Percentiles rank a stretch among this genome's conserved stretches.
phyloP scores from a whole-genome alignment of 768 basidiomycete species.

The Lactarius sp. region DNA sequence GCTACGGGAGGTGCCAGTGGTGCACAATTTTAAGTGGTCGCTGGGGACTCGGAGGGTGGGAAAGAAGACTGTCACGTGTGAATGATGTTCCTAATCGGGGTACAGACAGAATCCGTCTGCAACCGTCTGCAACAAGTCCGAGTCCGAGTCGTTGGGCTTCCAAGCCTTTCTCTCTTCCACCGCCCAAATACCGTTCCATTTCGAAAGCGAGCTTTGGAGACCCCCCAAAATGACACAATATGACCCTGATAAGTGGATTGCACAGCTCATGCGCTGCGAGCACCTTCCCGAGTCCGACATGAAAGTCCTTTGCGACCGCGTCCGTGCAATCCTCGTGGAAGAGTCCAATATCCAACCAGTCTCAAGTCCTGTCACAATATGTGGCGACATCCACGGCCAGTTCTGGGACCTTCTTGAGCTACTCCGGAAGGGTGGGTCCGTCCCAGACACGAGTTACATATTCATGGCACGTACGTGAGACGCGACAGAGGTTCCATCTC shows the following conservation, averaged over 20 bases:
- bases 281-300: slow-evolving; percentile 90
- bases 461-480: slow-evolving; percentile 80
- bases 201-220: not conserved
- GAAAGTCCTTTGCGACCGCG: slow-evolving; percentile 87
- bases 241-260: slow-evolving; percentile 79
- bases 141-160: no score
- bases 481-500: slow-evolving; percentile 11
- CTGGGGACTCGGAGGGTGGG: no score
- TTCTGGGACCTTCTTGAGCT: slow-evolving; percentile 96
- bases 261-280: slow-evolving; percentile 79
- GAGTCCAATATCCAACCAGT: slow-evolving; percentile 98
- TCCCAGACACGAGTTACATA: slow-evolving; percentile 88
- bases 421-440: slow-evolving; percentile 75
- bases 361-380: slow-evolving; percentile 89
- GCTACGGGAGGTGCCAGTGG: no score
- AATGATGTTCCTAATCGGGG: no score
- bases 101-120: no score
- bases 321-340: slow-evolving; percentile 85
- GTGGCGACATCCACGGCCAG: slow-evolving; percentile 96
- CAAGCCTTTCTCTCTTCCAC: not conserved
- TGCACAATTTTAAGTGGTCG: no score
- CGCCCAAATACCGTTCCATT: not conserved
- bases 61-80: no score
- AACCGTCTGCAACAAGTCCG: no score
- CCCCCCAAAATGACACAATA: slow-evolving; percentile 14